A percentile compares a stretch with the other conserved stretches of the same genome.
Evolutionary conservation across 495 filamentous ascomycete genomes (phyloP).

Genomic region (Neurospora sp.): DNA sequence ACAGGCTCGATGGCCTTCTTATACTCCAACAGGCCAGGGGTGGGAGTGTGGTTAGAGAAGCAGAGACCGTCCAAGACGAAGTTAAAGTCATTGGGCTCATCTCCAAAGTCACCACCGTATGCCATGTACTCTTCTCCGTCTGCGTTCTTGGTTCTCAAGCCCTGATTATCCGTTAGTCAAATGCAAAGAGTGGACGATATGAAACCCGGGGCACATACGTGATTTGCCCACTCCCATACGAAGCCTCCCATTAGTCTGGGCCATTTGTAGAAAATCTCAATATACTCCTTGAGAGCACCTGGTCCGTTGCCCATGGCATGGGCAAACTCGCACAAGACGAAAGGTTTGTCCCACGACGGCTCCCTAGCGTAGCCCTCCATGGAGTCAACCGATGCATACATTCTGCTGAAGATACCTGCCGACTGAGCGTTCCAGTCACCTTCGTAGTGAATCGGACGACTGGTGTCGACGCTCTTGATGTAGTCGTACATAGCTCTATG

Average conservation of each 20-base stretch:
- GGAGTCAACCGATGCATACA: constrained; percentile 50
- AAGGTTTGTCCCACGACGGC: constrained; percentile 39
- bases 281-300: constrained; percentile 56
- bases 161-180: constrained; percentile 21
- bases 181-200: not conserved
- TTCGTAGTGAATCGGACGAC: constrained; percentile 59
- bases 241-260: constrained; percentile 59
- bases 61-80: constrained; percentile 62
- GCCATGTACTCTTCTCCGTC: constrained; percentile 50
- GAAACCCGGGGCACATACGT: constrained; percentile 24
- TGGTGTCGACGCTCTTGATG: constrained; percentile 46
- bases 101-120: constrained; percentile 66
- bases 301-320: constrained; percentile 74
- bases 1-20: constrained; percentile 57
- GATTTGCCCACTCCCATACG: constrained; percentile 72
- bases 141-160: constrained; percentile 43
- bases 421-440: constrained; percentile 49
- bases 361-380: constrained; percentile 33
- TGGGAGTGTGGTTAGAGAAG: constrained; percentile 48
- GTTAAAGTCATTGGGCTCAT: constrained; percentile 57
- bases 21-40: constrained; percentile 52
- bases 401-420: constrained; percentile 55
- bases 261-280: constrained; percentile 55
- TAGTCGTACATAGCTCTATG: constrained; percentile 57
- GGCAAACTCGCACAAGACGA: constrained; percentile 60